Evolutionary conservation across 2,329 filamentous ascomycete genomes (phyloP).

Genomic region (Alternaria consortialis): DNA sequence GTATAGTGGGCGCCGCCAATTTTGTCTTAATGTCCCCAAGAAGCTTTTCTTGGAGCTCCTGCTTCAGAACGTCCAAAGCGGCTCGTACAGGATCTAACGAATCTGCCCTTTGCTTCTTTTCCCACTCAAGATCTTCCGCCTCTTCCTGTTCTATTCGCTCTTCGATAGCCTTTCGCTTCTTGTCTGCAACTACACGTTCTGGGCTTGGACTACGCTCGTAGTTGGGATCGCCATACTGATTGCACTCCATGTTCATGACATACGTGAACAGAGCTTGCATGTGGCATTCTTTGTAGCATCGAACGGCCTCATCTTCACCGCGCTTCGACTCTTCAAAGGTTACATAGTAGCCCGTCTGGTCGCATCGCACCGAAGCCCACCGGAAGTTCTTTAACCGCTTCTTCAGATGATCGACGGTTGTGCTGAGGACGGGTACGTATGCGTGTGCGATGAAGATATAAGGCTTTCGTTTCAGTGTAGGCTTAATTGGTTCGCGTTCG

Average conservation of each 20-base stretch:
- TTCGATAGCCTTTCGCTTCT: slow-evolving; percentile 70
- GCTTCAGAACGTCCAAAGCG: slow-evolving; percentile 78
- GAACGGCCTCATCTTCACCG: slow-evolving; percentile 81
- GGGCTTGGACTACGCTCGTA: slow-evolving; percentile 66
- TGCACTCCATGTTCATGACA: slow-evolving; percentile 87
- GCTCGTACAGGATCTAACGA: slow-evolving; percentile 91
- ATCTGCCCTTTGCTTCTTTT: slow-evolving; percentile 85
- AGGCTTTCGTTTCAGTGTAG: slow-evolving; percentile 77
- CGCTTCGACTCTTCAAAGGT: slow-evolving; percentile 81
- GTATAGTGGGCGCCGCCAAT: slow-evolving; percentile 81
- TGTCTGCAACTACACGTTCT: slow-evolving; percentile 58
- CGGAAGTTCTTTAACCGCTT: slow-evolving; percentile 85
- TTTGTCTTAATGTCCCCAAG: slow-evolving; percentile 89
- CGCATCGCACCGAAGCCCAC: slow-evolving; percentile 82
- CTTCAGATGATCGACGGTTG: slow-evolving; percentile 88
- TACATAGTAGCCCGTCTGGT: slow-evolving; percentile 88
- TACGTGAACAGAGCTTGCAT: slow-evolving; percentile 91
- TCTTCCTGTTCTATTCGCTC: slow-evolving; percentile 75
- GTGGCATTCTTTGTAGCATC: slow-evolving; percentile 81
- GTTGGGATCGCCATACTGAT: slow-evolving; percentile 71
- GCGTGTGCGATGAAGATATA: slow-evolving; percentile 90
- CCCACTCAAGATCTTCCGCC: slow-evolving; percentile 84
- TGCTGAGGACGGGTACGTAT: slow-evolving; percentile 84
- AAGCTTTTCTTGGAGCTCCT: slow-evolving; percentile 85
- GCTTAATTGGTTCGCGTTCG: slow-evolving; percentile 72